Evolutionary conservation across 495 filamentous ascomycete genomes (phyloP).

Genomic region (Penicillium atrosanguineum): DNA sequence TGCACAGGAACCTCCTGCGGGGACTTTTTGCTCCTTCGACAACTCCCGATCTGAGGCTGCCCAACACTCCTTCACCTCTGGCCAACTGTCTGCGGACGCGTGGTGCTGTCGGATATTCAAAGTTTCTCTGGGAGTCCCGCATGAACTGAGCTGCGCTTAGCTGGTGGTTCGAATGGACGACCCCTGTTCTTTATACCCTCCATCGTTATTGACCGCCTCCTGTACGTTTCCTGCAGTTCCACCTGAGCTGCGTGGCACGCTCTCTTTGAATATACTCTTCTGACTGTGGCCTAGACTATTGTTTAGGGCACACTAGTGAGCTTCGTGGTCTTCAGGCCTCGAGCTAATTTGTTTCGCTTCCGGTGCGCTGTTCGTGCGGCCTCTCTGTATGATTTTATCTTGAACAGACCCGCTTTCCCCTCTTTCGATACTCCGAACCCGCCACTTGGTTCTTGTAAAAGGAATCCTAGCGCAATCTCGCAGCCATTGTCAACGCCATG

Average conservation of each 20-base stretch:
- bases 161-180: neutral
- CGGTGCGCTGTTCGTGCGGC: neutral
- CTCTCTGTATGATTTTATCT: neutral
- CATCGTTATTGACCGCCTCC: constrained; percentile 16
- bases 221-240: constrained; percentile 9
- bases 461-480: too few species aligned
- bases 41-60: constrained; percentile 1
- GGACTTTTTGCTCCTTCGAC: neutral
- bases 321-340: too few species aligned
- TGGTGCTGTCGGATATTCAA: constrained; percentile 7
- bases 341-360: neutral
- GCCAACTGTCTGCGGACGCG: constrained; percentile 22
- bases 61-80: neutral
- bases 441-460: neutral
- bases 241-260: constrained; percentile 1
- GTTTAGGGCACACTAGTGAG: neutral
- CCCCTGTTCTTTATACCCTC: neutral
- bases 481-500: constrained; percentile 21
- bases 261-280: constrained; percentile 1
- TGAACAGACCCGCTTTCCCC: neutral
- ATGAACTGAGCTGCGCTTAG: constrained; percentile 2
- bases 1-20: constrained; percentile 1
- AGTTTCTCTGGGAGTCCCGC: constrained; percentile 4
- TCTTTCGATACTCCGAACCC: neutral
- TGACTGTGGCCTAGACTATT: constrained; percentile 1